A percentile compares a stretch with the other conserved stretches of the same genome.
Evolutionary conservation across 768 basidiomycete genomes (phyloP).

Genomic region (Suillus clintonianus): DNA sequence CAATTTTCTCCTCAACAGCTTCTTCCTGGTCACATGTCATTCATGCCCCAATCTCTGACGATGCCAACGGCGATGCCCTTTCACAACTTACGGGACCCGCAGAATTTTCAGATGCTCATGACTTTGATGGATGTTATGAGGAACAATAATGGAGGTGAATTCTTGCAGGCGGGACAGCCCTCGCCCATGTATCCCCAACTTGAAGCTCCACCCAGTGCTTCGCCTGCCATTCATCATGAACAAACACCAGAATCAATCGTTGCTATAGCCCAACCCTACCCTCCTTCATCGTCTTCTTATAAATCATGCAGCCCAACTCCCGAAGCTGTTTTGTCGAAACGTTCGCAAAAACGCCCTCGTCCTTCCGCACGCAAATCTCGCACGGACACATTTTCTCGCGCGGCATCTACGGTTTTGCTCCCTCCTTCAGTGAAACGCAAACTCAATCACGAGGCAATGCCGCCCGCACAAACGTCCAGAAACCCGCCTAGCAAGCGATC

Average conservation of each 20-base stretch:
- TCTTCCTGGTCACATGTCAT: background rate
- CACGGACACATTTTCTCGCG: conserved; percentile 3
- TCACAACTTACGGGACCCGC: background rate
- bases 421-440: conserved; percentile 23
- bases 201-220: conserved; percentile 2
- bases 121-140: conserved; percentile 13
- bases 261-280: background rate
- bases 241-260: background rate
- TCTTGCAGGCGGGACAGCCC: conserved; percentile 1
- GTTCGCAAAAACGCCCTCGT: background rate
- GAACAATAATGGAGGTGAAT: conserved; percentile 7
- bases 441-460: conserved; percentile 1
- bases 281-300: conserved; percentile 5
- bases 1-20: background rate
- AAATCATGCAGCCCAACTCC: background rate
- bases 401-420: conserved; percentile 6
- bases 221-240: background rate
- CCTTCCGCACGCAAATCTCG: conserved; percentile 9
- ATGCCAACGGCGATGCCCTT: background rate
- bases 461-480: conserved; percentile 15
- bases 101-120: conserved; percentile 4
- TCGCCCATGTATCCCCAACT: conserved; percentile 3
- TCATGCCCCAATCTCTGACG: background rate
- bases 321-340: background rate
- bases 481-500: conserved; percentile 18